Evolutionary conservation across 192 early-diverging fungal genomes (phyloP), one percentile per base, ranked within the genome.

Genomic region (Helicostylum pulchrum): DNA sequence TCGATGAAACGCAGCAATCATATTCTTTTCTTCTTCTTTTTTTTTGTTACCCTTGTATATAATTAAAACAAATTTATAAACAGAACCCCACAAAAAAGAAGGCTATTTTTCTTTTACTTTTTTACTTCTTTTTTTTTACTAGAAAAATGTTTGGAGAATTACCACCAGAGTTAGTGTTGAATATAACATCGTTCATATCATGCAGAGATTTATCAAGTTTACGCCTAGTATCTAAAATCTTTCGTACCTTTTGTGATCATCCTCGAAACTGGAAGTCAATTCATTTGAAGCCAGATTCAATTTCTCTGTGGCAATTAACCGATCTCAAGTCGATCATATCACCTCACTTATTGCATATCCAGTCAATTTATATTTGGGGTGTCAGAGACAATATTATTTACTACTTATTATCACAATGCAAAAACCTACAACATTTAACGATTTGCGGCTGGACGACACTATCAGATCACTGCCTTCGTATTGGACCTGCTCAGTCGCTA

Each of bases 391-490:
- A 43, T 11, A 4, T 61, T 6, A 2, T 68, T 21, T 50, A 55
- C 1, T 68, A 54, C 26, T 61, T 68, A n/a, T 19, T 68, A 7
- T 43, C 12, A 4, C 21, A 19, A 36, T 68, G 66, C 5, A 12
- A 14, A 21, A 54, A 68, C 48, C 17, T 68, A 1, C 49, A 23
- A n/a, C 30, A 43, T 2, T 34, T 68, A 3, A 53, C 49, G 2
- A 51, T 68, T 11, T 23, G 26, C 20, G 66, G 66, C 23, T 68
- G 66, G 66, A 23, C 42, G 4, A 68, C 66, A 3, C 32, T 68
- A 30, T 61, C 66, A 3, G 31, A 61, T 23, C 66, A 68, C 8
- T 50, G 58, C 17, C n/a, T 62, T 14, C 21, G 47, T 20, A 8
- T 59, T 26, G 9, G 17, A 6, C 14, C 57, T 23, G 12, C 39